A percentile compares a stretch with the other conserved stretches of the same genome.
phyloP scores from a whole-genome alignment of 129 eudicot genomes.

The Saposhnikovia divaricata region DNA sequence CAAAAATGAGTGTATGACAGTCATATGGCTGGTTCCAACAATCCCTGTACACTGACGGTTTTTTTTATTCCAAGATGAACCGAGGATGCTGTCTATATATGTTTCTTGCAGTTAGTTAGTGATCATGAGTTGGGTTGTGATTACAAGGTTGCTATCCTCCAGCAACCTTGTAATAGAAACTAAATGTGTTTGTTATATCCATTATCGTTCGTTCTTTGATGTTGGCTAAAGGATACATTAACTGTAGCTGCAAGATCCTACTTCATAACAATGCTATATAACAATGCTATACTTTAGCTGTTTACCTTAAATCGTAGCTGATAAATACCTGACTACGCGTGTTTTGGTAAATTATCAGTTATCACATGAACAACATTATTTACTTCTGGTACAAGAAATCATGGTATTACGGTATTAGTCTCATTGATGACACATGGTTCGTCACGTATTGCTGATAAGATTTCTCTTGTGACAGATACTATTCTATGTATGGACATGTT shows the following conservation, averaged over 20 bases:
- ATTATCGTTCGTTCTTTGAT: not conserved
- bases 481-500: conserved; percentile 86
- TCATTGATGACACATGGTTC: not conserved
- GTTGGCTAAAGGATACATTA: not conserved
- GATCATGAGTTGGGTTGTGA: too few species aligned
- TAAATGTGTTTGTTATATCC: not conserved
- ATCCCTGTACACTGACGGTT: too few species aligned
- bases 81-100: too few species aligned
- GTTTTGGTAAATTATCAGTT: not conserved
- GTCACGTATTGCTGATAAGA: not conserved
- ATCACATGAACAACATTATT: not conserved
- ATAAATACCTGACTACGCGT: not conserved
- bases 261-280: not conserved
- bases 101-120: too few species aligned
- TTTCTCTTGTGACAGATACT: conserved; percentile 37
- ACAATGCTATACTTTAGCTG: not conserved
- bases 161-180: not conserved
- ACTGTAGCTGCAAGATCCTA: too few species aligned
- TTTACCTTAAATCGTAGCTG: not conserved
- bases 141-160: too few species aligned
- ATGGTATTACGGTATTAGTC: not conserved
- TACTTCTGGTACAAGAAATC: not conserved
- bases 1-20: too few species aligned
- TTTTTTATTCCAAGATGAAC: too few species aligned
- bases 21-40: too few species aligned